Base-by-base conservation (phyloP, 495 filamentous ascomycete species). In the Thozetella sp. region DNA sequence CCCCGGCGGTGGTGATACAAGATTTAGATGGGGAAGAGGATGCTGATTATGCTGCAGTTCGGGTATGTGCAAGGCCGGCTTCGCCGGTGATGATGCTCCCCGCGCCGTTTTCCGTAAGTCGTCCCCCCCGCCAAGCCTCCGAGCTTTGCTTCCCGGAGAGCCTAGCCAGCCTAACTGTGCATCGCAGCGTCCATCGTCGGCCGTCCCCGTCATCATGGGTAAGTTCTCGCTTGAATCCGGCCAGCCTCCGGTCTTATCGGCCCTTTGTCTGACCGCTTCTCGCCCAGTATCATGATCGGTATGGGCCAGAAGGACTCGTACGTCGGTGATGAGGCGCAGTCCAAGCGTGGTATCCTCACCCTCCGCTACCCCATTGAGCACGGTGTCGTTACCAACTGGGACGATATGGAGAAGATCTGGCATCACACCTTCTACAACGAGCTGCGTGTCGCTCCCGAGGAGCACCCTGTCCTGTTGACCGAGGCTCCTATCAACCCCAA, bases 351-450 rank as follows among this genome's bases (percentile, higher is more conserved):
- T 92, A 96, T 99, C 82, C 87, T 99, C 63, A 99, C 96, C 59
- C 89, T 99, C 74, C 90, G 96, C 83, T 99, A 99, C 81, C 95
- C 95, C 69, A 96, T 99, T 74, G 95, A 99, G 86, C 95, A 99
- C 83, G 95, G 95, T 92, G 96, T 99, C 74, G 96, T 99, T 77
- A 99, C 95, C 83, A 97, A 99, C 88, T 99, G 95, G 95, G 94
- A 98, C 80, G 95, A 99, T 77, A 98, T 99, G 96, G 95, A 99
- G 85, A 98, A 97, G 87, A 99, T 99, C 73, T 99, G 95, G 96
- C 95, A 99, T 82, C 93, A 98, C 88, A 97, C 93, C 71, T 97
- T 99, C 89, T 99, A 98, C 90, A 98, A 97, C 80, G 95, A 99
- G 86, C 89, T 99, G 75, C 95, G 95, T 92, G 95, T 99, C 63